phyloP scores from a whole-genome alignment of 2,329 filamentous ascomycete genomes.

The Coniochaeta sp. region DNA sequence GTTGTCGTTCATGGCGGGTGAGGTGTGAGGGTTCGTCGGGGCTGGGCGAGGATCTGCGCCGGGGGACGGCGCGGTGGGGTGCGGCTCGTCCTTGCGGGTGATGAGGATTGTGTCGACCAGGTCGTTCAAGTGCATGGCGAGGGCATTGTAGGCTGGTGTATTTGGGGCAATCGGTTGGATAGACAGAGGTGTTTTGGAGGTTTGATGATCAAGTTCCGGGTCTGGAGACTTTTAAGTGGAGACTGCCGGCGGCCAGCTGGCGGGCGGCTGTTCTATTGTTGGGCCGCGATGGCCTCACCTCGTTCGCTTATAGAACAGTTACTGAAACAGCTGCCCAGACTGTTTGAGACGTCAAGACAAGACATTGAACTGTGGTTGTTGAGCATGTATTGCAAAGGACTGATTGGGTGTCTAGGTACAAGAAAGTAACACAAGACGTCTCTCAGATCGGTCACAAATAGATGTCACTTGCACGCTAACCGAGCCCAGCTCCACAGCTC shows the following conservation, averaged over 20 bases:
- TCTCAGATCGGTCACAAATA: no score
- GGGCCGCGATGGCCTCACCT: no score
- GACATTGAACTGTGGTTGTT: not conserved
- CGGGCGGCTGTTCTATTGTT: not conserved
- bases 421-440: no score
- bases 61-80: not conserved
- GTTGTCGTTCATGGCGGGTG: constrained; percentile 4
- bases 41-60: not conserved
- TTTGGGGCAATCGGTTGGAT: not conserved
- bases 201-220: not conserved
- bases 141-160: constrained; percentile 4
- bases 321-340: not conserved
- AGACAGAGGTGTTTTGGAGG: not conserved
- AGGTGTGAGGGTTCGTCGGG: not conserved
- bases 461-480: no score
- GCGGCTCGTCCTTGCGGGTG: constrained; percentile 9
- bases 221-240: not conserved
- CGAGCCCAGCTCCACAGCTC: no score
- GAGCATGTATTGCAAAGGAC: not conserved
- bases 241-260: not conserved
- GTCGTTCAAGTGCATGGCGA: constrained; percentile 15
- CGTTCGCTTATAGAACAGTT: no score
- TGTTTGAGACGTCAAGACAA: not conserved
- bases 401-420: no score
- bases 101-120: constrained; percentile 16